Evolutionary conservation across 345 rosid species (phyloP).

Genomic region (Heritiera littoralis): DNA sequence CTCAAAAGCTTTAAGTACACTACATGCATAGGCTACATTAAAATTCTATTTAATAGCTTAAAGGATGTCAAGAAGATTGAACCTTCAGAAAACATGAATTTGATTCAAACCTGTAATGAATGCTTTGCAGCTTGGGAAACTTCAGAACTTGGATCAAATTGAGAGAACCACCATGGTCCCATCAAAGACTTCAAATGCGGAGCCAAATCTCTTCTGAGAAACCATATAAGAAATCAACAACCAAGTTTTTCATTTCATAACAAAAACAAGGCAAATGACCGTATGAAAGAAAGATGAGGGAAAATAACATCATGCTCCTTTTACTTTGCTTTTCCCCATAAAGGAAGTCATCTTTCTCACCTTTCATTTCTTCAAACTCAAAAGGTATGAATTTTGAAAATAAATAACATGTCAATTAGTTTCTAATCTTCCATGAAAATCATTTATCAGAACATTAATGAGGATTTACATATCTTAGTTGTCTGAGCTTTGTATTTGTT

Average conservation of each 20-base stretch:
- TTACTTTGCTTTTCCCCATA: background rate
- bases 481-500: slow-evolving; percentile 2
- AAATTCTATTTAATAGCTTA: slow-evolving; percentile 3
- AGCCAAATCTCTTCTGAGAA: slow-evolving; percentile 83
- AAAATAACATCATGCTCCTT: slow-evolving; percentile 15
- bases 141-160: slow-evolving; percentile 83
- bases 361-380: background rate
- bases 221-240: slow-evolving; percentile 27
- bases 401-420: background rate
- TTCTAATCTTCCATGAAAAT: slow-evolving; percentile 6
- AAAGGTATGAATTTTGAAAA: background rate
- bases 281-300: background rate
- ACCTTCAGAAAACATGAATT: background rate
- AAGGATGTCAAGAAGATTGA: slow-evolving; percentile 2
- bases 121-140: slow-evolving; percentile 85
- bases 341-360: background rate
- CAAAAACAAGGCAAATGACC: background rate
- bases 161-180: slow-evolving; percentile 99
- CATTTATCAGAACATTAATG: background rate
- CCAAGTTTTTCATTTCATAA: background rate
- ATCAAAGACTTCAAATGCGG: slow-evolving; percentile 80
- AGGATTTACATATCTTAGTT: background rate
- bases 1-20: background rate
- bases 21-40: background rate
- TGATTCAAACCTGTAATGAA: slow-evolving; percentile 70